phyloP scores from a whole-genome alignment of 208 protist species.

The Strigomonas galati region DNA sequence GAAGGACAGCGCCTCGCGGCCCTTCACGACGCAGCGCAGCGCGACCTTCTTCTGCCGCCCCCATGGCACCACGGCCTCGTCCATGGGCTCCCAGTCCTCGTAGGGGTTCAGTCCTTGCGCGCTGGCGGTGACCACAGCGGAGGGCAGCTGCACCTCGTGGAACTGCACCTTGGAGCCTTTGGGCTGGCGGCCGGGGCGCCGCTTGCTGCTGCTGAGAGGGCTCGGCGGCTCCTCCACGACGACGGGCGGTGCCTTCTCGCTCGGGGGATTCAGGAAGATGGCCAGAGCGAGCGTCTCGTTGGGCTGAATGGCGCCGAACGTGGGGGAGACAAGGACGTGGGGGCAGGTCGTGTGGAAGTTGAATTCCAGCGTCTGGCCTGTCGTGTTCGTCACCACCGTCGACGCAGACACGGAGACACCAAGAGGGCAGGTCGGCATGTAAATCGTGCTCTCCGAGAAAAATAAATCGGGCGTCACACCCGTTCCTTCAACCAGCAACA shows the following conservation, averaged over 20 bases:
- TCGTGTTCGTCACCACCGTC: slow-evolving; percentile 29
- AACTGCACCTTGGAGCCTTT: too few relatives aligned
- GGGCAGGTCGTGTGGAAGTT: slow-evolving; percentile 18
- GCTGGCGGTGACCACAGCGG: too few relatives aligned
- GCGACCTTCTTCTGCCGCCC: too few relatives aligned
- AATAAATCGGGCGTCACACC: slow-evolving; percentile 19
- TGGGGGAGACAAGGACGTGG: slow-evolving; percentile 28
- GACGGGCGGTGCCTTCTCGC: too few relatives aligned
- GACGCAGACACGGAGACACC: slow-evolving; percentile 22
- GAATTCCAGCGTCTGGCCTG: slow-evolving; percentile 23
- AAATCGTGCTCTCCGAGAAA: slow-evolving; percentile 32
- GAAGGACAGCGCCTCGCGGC: neutral
- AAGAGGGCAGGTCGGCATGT: slow-evolving; percentile 35
- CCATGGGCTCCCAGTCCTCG: too few relatives aligned
- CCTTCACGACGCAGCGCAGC: neutral
- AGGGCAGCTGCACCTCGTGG: too few relatives aligned
- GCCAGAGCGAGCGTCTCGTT: slow-evolving; percentile 24
- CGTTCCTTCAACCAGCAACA: slow-evolving; percentile 25
- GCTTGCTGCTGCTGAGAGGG: too few relatives aligned
- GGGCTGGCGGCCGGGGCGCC: too few relatives aligned
- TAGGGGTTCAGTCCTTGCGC: too few relatives aligned
- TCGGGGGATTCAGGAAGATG: too few relatives aligned
- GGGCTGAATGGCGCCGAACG: slow-evolving; percentile 26
- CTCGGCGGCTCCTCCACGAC: too few relatives aligned
- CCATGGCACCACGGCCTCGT: too few relatives aligned